Evolutionary conservation across 805 yeast species (phyloP), one percentile per base, ranked within the genome.

Genomic region (Wickerhamiella kurtzmanii): DNA sequence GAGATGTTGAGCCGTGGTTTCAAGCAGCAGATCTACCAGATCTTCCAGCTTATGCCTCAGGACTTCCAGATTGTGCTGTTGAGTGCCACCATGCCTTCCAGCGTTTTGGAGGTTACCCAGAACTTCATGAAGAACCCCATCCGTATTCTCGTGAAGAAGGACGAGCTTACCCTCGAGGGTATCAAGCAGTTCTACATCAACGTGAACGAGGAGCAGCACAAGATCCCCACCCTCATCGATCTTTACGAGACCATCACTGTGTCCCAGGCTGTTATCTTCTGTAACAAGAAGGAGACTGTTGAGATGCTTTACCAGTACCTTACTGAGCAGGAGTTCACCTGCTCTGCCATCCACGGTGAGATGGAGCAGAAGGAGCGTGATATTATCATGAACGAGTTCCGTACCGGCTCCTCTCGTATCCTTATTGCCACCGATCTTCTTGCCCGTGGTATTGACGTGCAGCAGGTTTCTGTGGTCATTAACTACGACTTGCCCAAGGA

Each of bases 381-480:
- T 66, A 73, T 78, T 61, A 81, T 92, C 64, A 92, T 89, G 98
- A 78, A 81, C 64, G 96, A 89, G 68, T 89, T 89, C 72, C 77
- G 98, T 67, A 77, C 87, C 44, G 97, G 97, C 49, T 80, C 86
- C 52, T 85, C 96, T 35, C 77, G 97, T 64, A 89, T 89, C 46
- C 73, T 89, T 62, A 89, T 88, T 56, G 76, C 95, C 35, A 88
- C 97, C 46, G 96, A 88, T 67, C 83, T 88, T 54, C 85, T 88
- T 79, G 96, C 97, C 36, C 79, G 97, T 70, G 97, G 97, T 68
- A 88, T 88, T 56, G 97, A 88, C 70, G 96, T 88, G 46, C 97
- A 88, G 71, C 97, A 88, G 71, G 95, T 88, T 48, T 86, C 95
- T 28, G 74, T 89, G 56, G 97, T 88, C 53, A 84, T 88, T 56